Percentiles rank a stretch among this genome's conserved stretches.
These are phyloP conservation scores for Amanita thiersii DNA, from an alignment of 768 basidiomycete species.

Conservation along the genomic window DNA sequence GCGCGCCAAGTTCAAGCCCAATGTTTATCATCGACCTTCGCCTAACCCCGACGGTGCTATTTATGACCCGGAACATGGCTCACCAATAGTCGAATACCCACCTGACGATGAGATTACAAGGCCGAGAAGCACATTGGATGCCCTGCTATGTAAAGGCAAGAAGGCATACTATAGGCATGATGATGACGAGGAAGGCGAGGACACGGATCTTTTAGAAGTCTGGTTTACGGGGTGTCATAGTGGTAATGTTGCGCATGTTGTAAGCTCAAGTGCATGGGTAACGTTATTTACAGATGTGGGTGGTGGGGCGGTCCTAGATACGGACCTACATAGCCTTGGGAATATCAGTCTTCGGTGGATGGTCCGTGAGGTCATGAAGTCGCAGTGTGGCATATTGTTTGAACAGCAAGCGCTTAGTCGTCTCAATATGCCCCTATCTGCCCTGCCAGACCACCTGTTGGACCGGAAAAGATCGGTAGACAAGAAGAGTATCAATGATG, in stretches of 20 bases:
- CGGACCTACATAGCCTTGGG: constrained; percentile 33
- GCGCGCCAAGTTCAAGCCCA: constrained; percentile 59
- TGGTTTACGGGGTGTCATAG: constrained; percentile 74
- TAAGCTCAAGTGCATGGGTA: not conserved
- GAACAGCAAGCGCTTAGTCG: constrained; percentile 37
- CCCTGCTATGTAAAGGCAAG: too few relatives aligned
- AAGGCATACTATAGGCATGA: too few relatives aligned
- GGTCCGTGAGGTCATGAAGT: constrained; percentile 53
- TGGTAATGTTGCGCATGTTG: constrained; percentile 34
- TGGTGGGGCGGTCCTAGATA: constrained; percentile 48
- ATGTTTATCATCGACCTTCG: constrained; percentile 44
- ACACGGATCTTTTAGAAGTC: constrained; percentile 58
- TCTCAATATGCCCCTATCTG: constrained; percentile 25
- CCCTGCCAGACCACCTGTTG: constrained; percentile 8
- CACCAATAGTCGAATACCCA: constrained; percentile 6
- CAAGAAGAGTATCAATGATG: constrained; percentile 19
- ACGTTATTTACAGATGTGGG: constrained; percentile 47
- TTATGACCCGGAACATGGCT: constrained; percentile 20
- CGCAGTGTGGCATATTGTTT: constrained; percentile 56
- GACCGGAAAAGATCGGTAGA: constrained; percentile 9
- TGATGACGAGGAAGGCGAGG: not conserved
- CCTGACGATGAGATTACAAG: not conserved
- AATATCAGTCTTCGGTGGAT: constrained; percentile 73
- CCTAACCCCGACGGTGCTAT: constrained; percentile 17
- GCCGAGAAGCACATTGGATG: too few relatives aligned